These are phyloP conservation scores for Coffea humblotiana DNA, from an alignment of 305 asterid genomes.

Conservation along the genomic window DNA sequence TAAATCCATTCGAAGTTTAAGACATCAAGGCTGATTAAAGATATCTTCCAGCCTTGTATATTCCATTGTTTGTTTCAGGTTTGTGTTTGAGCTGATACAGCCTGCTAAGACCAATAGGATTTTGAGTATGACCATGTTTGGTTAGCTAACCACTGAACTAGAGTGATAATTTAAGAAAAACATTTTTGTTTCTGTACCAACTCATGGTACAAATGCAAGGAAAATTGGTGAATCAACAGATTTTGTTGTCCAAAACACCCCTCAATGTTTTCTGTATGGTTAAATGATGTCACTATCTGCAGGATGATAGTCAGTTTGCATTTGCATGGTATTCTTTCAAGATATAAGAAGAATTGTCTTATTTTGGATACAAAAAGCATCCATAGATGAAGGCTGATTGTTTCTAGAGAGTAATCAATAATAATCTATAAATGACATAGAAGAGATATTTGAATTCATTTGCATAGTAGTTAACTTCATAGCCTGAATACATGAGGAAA, in stretches of 20 bases:
- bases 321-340: not conserved
- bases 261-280: not conserved
- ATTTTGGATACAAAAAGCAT: not conserved
- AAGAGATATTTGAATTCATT: not conserved
- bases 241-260: not conserved
- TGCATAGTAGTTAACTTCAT: not conserved
- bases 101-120: not conserved
- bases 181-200: not conserved
- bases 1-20: not conserved
- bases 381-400: not conserved
- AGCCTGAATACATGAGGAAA: not conserved
- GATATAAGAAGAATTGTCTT: not conserved
- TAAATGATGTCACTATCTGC: not conserved
- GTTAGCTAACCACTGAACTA: not conserved
- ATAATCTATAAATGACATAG: not conserved
- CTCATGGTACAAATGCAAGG: not conserved
- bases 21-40: not conserved
- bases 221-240: not conserved
- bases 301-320: not conserved
- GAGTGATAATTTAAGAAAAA: not conserved
- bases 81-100: not conserved
- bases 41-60: not conserved
- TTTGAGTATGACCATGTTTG: not conserved
- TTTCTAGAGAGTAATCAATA: not conserved
- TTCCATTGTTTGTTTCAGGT: not conserved